Percentiles rank a stretch among this genome's conserved stretches.
Evolutionary conservation across 805 yeast species (phyloP).

Genomic region (Yamadazyma sp.): DNA sequence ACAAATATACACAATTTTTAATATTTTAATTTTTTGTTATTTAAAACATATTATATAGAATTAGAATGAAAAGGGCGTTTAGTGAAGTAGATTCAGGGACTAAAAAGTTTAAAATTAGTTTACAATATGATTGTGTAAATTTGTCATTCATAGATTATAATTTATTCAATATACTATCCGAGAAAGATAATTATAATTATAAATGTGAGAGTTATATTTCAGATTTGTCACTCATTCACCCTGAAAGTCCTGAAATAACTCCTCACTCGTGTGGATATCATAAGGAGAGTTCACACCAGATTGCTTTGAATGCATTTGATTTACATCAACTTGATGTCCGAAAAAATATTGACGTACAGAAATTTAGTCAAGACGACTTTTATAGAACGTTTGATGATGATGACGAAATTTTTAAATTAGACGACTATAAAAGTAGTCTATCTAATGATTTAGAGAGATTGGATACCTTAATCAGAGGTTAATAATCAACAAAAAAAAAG

Average conservation of each 20-base stretch:
- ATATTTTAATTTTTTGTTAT: no score
- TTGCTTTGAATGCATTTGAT: no score
- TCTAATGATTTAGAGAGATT: not conserved
- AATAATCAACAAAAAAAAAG: not conserved
- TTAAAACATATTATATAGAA: no score
- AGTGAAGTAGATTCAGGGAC: not conserved
- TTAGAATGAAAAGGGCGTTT: not conserved
- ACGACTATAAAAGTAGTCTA: not conserved
- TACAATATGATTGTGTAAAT: slow-evolving; percentile 13
- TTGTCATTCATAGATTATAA: slow-evolving; percentile 3
- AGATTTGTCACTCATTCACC: no score
- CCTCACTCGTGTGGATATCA: no score
- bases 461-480: not conserved
- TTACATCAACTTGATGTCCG: no score
- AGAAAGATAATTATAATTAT: no score
- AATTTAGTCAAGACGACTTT: not conserved
- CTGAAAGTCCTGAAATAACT: no score
- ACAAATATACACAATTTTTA: no score
- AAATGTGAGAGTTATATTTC: no score
- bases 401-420: not conserved
- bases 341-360: no score
- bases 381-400: not conserved
- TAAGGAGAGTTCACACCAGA: no score
- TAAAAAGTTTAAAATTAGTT: not conserved
- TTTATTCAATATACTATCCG: not conserved